These are phyloP conservation scores for Austroboletus eburneus DNA, from an alignment of 768 basidiomycete species.

Conservation along the genomic window DNA sequence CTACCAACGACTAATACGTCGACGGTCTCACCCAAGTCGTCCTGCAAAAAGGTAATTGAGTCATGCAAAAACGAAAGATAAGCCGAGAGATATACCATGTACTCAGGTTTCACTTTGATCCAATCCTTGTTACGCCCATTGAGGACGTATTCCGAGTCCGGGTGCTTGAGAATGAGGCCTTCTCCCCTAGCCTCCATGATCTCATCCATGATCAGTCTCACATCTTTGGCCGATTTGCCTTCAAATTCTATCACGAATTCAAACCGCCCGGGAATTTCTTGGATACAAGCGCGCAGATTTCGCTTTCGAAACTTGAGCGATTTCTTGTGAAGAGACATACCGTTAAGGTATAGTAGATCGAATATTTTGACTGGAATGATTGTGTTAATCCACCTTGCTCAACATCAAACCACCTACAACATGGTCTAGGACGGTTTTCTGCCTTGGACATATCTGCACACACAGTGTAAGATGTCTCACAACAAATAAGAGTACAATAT, in stretches of 20 bases:
- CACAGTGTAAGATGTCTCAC: not conserved
- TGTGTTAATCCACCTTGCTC: not conserved
- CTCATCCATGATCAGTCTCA: slow-evolving; percentile 74
- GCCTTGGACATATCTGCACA: slow-evolving; percentile 63
- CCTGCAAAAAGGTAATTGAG: slow-evolving; percentile 39
- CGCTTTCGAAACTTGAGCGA: slow-evolving; percentile 75
- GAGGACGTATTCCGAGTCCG: slow-evolving; percentile 70
- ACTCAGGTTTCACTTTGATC: slow-evolving; percentile 93
- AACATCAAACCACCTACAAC: slow-evolving; percentile 55
- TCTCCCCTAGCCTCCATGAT: slow-evolving; percentile 86
- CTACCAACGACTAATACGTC: slow-evolving; percentile 87
- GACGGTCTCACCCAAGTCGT: slow-evolving; percentile 89
- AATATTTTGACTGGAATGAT: slow-evolving; percentile 87
- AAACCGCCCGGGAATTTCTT: slow-evolving; percentile 69
- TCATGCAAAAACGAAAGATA: not conserved
- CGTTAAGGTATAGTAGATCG: slow-evolving; percentile 87
- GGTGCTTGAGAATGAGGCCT: slow-evolving; percentile 90
- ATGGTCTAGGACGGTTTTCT: slow-evolving; percentile 77
- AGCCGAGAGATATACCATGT: slow-evolving; percentile 52
- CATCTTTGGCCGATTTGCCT: slow-evolving; percentile 78
- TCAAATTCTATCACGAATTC: slow-evolving; percentile 72
- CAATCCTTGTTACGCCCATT: slow-evolving; percentile 89
- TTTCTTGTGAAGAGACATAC: slow-evolving; percentile 68
- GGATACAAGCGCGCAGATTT: slow-evolving; percentile 65
- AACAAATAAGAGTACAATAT: not conserved